These are phyloP conservation scores for Paramarasmius palmivorus DNA, from an alignment of 1,284 basidiomycete genomes.

Conservation along the genomic window DNA sequence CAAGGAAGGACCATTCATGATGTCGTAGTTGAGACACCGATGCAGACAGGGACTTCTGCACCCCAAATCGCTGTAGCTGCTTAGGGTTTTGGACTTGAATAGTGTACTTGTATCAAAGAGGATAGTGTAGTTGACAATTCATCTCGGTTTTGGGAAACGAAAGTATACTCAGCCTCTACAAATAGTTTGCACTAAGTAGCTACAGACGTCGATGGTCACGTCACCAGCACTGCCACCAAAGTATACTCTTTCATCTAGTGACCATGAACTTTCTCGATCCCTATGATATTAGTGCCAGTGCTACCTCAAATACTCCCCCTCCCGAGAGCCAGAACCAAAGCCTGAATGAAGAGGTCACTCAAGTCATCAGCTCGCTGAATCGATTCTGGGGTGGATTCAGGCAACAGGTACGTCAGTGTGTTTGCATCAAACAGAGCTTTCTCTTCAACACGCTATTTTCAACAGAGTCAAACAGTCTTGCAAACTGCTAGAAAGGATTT, in stretches of 20 bases:
- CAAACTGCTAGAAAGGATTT: conserved; percentile 78
- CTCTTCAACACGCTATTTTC: conserved; percentile 7
- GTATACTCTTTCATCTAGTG: no score
- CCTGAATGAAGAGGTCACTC: conserved; percentile 83
- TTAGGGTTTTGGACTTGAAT: conserved; percentile 11
- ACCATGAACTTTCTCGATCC: conserved; percentile 76
- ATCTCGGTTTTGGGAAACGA: not conserved
- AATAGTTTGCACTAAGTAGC: conserved; percentile 1
- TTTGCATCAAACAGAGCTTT: conserved; percentile 6
- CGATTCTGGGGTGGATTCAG: conserved; percentile 88
- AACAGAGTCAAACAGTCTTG: conserved; percentile 76
- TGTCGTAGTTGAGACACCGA: conserved; percentile 25
- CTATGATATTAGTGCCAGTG: conserved; percentile 51
- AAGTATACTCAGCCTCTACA: no score
- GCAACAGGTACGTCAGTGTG: conserved; percentile 66
- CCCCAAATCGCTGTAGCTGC: conserved; percentile 20
- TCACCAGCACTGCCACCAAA: not conserved
- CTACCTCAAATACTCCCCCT: conserved; percentile 44
- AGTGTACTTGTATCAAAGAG: no score
- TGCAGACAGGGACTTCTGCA: conserved; percentile 18
- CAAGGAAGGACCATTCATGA: conserved; percentile 15
- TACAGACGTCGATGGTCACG: no score
- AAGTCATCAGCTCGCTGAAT: conserved; percentile 83
- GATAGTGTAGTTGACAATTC: no score
- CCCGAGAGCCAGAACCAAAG: conserved; percentile 51